Conservation (phyloP, 352 stramenopile species). For the Globisporangium carolinianum region DNA sequence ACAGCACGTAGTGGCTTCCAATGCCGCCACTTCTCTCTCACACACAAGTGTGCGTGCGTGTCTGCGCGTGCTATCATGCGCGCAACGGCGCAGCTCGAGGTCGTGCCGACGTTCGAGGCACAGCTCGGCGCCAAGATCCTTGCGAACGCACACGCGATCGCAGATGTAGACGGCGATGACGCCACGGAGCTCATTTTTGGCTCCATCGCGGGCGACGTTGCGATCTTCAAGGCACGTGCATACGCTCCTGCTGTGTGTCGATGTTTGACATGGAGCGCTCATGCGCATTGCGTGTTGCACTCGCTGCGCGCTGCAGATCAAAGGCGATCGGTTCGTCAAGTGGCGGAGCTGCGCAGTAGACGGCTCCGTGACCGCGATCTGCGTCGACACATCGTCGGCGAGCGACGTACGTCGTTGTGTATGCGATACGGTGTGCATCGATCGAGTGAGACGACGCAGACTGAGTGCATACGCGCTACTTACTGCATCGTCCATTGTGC, state of each 20-base stretch:
- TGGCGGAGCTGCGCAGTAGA: conserved; percentile 56
- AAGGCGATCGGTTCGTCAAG: conserved; percentile 37
- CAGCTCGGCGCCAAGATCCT: conserved; percentile 65
- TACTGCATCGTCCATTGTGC: no score
- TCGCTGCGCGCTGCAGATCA: conserved; percentile 22
- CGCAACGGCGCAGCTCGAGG: conserved; percentile 35
- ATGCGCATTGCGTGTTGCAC: background rate
- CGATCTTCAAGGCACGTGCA: conserved; percentile 54
- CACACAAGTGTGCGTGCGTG: background rate
- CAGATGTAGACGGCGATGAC: conserved; percentile 62
- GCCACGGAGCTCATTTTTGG: conserved; percentile 60
- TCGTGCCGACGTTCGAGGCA: conserved; percentile 49
- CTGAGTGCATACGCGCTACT: no score
- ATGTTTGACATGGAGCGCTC: background rate
- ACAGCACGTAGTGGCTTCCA: background rate
- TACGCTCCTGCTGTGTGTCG: background rate
- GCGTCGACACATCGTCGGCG: conserved; percentile 28
- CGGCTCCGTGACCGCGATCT: conserved; percentile 68
- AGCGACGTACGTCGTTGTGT: conserved; percentile 26
- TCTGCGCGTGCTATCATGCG: background rate
- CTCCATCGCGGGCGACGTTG: conserved; percentile 49
- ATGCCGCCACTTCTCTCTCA: background rate
- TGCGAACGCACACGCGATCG: conserved; percentile 56
- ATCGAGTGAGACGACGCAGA: background rate
- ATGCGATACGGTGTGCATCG: background rate